A percentile compares a stretch with the other conserved stretches of the same genome.
Evolutionary conservation across 768 basidiomycete genomes (phyloP).

Genomic region (Lactarius hengduanensis): DNA sequence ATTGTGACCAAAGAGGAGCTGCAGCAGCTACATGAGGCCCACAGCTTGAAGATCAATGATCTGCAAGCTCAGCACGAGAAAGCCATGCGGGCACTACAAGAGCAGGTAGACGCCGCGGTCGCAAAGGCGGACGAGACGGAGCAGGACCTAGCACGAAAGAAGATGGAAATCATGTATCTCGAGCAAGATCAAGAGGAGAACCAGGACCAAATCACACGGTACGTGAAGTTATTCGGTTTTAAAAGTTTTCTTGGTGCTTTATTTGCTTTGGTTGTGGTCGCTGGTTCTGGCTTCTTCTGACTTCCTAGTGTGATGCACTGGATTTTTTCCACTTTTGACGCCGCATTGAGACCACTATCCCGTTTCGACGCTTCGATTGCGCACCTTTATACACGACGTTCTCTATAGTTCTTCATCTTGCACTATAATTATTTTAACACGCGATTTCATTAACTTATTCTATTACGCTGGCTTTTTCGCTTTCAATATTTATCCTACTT

Average conservation of each 20-base stretch:
- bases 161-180: constrained; percentile 78
- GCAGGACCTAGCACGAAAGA: constrained; percentile 62
- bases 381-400: background rate
- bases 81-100: constrained; percentile 48
- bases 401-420: background rate
- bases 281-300: constrained; percentile 40
- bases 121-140: constrained; percentile 53
- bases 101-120: constrained; percentile 56
- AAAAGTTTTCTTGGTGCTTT: constrained; percentile 40
- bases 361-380: constrained; percentile 1
- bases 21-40: constrained; percentile 76
- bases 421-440: constrained; percentile 10
- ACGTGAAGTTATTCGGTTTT: constrained; percentile 60
- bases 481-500: constrained; percentile 2
- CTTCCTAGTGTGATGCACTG: constrained; percentile 23
- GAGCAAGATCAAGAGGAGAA: constrained; percentile 78
- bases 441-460: constrained; percentile 24
- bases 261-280: constrained; percentile 27
- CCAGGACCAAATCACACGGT: constrained; percentile 75
- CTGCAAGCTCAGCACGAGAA: constrained; percentile 67
- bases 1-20: constrained; percentile 75
- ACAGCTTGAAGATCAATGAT: constrained; percentile 77
- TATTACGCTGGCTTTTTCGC: constrained; percentile 25
- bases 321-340: constrained; percentile 28
- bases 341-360: constrained; percentile 19